Evolutionary conservation across 2,329 filamentous ascomycete genomes (phyloP), one percentile per base, ranked within the genome.

Genomic region (Colletotrichum brevisporum): DNA sequence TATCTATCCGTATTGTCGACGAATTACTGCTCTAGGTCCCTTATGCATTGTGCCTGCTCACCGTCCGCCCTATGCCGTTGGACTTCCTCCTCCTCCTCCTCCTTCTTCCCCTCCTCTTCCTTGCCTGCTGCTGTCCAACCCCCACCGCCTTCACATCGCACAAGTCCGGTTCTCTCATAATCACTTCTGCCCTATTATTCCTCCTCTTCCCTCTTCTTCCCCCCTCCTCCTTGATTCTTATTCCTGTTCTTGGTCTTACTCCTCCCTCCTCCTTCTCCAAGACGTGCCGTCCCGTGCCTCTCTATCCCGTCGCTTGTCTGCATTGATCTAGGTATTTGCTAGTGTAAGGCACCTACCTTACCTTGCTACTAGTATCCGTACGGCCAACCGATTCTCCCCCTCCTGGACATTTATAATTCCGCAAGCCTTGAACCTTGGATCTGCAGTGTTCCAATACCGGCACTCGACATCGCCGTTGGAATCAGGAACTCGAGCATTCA

Each of bases 121-220:
- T 36, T 36, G 31, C 31, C 31, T 36, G 31, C 31, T 36, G 31
- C 31, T 10, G 31, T 36, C 31, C 31, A 36, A 36, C 60, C 53
- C 47, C 39, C 31, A 57, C 62, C 53, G 24, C 50, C 15, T 26
- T 39, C 41, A 43, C 48, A 58, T 65, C 18, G 48, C 66, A 68
- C 66, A 59, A 65, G 31, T 36, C 31, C 31, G 31, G 31, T 5
- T 36, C 47, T 53, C 54, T 51, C 55, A 56, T 65, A 58, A 65
- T 52, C 24, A 27, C 48, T 36, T 36, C 31, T 36, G 31, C 31
- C 31, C 31, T 36, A 36, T 36, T 36, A 36, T 10, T 10, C 31
- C 31, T 36, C 10, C 31, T 36, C 10, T 36, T 36, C 31, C 31
- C 24, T 45, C 47, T 43, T 24, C 55, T 66, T 31, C 50, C 54